These are phyloP conservation scores for Talaromyces proteolyticus DNA, from an alignment of 495 filamentous ascomycete species.

Conservation along the genomic window DNA sequence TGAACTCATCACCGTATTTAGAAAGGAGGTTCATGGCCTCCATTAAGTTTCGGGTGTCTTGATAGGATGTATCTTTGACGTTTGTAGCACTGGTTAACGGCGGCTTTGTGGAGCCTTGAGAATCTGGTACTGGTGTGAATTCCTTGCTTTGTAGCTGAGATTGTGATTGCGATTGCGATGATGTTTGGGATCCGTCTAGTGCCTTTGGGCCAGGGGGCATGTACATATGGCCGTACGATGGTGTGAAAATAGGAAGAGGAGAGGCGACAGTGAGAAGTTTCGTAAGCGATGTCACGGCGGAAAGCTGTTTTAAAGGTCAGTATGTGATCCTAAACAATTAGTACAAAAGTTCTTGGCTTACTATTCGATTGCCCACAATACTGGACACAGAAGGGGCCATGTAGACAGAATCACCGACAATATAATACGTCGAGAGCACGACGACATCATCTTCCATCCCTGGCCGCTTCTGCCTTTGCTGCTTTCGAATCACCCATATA, in stretches of 20 bases:
- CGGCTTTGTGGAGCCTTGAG: conserved; percentile 27
- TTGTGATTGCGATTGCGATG: conserved; percentile 13
- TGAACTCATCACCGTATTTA: conserved; percentile 69
- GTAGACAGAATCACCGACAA: conserved; percentile 80
- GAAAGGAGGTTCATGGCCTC: conserved; percentile 62
- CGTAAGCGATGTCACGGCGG: conserved; percentile 55
- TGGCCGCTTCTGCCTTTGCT: conserved; percentile 58
- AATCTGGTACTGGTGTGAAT: conserved; percentile 55
- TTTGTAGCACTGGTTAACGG: conserved; percentile 19
- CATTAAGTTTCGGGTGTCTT: conserved; percentile 52
- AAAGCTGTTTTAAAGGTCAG: conserved; percentile 44
- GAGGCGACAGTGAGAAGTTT: conserved; percentile 60
- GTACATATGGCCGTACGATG: conserved; percentile 71
- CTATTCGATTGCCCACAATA: conserved; percentile 69
- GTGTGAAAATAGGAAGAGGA: conserved; percentile 63
- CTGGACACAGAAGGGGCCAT: conserved; percentile 81
- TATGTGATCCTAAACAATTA: neutral
- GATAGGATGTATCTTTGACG: conserved; percentile 21
- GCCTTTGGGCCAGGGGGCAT: conserved; percentile 43
- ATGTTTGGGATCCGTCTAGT: conserved; percentile 21
- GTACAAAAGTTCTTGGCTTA: conserved; percentile 39
- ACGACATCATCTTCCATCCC: conserved; percentile 61
- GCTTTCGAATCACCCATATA: conserved; percentile 91
- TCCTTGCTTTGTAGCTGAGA: conserved; percentile 47
- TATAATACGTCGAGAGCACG: conserved; percentile 73